Evolutionary conservation across 2,329 filamentous ascomycete genomes (phyloP).

Genomic region (Ceratocystis cacaofunesta): DNA sequence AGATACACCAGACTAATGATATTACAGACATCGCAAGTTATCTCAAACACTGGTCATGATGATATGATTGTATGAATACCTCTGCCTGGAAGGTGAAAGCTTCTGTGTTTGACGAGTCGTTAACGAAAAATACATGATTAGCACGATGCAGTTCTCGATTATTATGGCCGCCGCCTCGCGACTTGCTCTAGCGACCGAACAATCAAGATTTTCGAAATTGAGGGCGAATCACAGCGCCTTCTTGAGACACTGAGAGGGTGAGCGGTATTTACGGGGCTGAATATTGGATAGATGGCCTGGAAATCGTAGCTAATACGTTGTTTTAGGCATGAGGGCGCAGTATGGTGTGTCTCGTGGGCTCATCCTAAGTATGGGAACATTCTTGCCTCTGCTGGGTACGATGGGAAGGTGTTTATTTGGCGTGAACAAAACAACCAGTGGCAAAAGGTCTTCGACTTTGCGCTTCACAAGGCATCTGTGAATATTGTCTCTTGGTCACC

Average conservation of each 20-base stretch:
- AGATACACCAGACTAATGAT: constrained; percentile 21
- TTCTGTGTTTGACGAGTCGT: neutral
- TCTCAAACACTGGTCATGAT: constrained; percentile 54
- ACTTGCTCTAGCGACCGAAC: constrained; percentile 97
- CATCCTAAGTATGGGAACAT: constrained; percentile 98
- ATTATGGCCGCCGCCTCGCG: constrained; percentile 89
- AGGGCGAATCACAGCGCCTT: constrained; percentile 78
- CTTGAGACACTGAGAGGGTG: constrained; percentile 92
- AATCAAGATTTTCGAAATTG: constrained; percentile 98
- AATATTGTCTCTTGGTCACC: constrained; percentile 98
- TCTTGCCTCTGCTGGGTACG: constrained; percentile 85
- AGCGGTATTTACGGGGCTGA: constrained; percentile 19
- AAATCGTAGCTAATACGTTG: neutral
- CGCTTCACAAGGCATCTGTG: constrained; percentile 85
- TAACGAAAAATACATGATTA: constrained; percentile 25
- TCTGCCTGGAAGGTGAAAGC: neutral
- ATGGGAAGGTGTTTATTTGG: constrained; percentile 98
- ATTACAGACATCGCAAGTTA: constrained; percentile 30
- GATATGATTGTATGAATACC: constrained; percentile 86
- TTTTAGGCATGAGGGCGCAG: constrained; percentile 78
- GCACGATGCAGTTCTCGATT: constrained; percentile 98
- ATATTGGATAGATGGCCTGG: neutral
- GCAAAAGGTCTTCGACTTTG: constrained; percentile 85
- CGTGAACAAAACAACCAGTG: constrained; percentile 66
- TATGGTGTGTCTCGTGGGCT: constrained; percentile 96